Conservation (phyloP, 2,329 filamentous ascomycete genomes). For the Truncatella angustata region DNA sequence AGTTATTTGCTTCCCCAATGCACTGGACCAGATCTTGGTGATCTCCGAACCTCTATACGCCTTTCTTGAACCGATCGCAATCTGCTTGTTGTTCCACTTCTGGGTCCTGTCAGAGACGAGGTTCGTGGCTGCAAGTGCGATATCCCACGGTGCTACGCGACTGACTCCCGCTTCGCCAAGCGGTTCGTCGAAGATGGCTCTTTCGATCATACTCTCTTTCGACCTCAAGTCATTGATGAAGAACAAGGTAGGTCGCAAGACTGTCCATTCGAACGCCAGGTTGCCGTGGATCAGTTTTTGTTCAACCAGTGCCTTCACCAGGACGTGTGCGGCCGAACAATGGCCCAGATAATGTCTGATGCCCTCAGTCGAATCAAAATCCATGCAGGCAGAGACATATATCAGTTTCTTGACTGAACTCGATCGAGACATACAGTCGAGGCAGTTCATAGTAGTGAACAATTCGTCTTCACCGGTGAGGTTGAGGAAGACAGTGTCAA, state of each 20-base stretch:
- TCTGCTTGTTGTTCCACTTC: not conserved
- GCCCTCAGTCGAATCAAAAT: not conserved
- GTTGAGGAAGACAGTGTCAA: slow-evolving; percentile 5
- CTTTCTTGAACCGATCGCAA: not conserved
- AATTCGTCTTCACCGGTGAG: slow-evolving; percentile 8
- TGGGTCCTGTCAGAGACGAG: not conserved
- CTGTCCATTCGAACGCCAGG: slow-evolving; percentile 5
- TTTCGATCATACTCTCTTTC: slow-evolving; percentile 5
- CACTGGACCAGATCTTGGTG: slow-evolving; percentile 2
- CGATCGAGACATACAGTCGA: not conserved
- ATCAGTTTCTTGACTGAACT: slow-evolving; percentile 3
- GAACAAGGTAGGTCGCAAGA: not conserved
- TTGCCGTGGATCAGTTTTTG: slow-evolving; percentile 2
- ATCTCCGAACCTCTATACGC: slow-evolving; percentile 2
- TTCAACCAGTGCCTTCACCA: slow-evolving; percentile 5
- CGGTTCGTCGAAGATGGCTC: not conserved
- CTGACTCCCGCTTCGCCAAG: slow-evolving; percentile 4
- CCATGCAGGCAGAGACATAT: not conserved
- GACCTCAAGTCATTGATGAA: slow-evolving; percentile 9
- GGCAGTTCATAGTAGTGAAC: slow-evolving; percentile 2
- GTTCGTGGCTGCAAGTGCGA: slow-evolving; percentile 3
- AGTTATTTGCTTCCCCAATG: not conserved
- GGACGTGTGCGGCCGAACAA: slow-evolving; percentile 5
- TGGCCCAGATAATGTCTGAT: not conserved
- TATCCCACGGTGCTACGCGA: slow-evolving; percentile 7